Base-by-base conservation (phyloP, 345 rosid genomes). In the Barbarea vulgaris region DNA sequence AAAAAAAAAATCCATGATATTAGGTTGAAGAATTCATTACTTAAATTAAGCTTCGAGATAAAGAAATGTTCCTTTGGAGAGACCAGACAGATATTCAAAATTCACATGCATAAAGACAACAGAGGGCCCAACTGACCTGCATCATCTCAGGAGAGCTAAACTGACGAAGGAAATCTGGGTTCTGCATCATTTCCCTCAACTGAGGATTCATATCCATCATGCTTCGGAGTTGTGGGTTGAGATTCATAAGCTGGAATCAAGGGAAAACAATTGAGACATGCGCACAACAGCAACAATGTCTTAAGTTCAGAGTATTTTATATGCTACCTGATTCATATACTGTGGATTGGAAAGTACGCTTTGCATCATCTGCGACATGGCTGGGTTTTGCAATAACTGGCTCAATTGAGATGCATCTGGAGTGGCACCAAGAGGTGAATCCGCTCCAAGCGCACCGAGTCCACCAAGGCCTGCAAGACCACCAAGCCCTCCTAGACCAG, bases 121-220 rank as follows among this genome's bases (percentile, higher is more conserved):
- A 64, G 58, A 66, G 63, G 63, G 59, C n/a, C 4, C 31, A 73
- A 65, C 73, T 42, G 9, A 86, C 97, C 96, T 91, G 97, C 88
- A 88, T 83, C 36, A 85, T 78, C 78, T 87, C 96, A 8, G 97
- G 96, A 30, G 89, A 86, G 76, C 86, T 85, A 67, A 91, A 77
- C 80, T 84, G 89, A 7, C 91, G 95, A 53, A 88, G 86, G 78
- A 87, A 76, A 44, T 89, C 97, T 5, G 93, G 93, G 72, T 87
- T 91, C 84, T 89, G 97, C 96, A 89, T 82, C 89, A 89, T 91
- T 69, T 89, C 97, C 75, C 95, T 86, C 83, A 87, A 22, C 79
- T 87, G 97, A 70, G 93, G 85, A 81, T 85, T 91, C 73, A 79
- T 61, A 81, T 89, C 93, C 67, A 87, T 67, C 81, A 88, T 75